phyloP scores from a whole-genome alignment of 768 basidiomycete genomes.

The Tulasnella sp. region DNA sequence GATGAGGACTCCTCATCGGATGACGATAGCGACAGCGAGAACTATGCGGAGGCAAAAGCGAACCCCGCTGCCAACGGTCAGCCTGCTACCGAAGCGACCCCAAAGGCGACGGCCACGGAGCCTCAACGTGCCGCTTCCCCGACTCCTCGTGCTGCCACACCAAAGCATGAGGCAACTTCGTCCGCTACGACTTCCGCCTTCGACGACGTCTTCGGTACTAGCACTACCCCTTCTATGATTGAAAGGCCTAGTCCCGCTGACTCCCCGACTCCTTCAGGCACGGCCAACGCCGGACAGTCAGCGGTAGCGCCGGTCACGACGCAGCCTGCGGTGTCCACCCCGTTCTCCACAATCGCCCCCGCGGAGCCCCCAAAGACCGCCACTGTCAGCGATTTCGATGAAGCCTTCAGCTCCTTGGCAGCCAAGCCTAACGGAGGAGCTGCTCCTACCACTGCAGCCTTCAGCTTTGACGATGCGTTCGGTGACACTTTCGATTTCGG shows the following conservation, averaged over 20 bases:
- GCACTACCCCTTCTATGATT: neutral
- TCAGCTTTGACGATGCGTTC: conserved; percentile 8
- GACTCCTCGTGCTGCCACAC: conserved; percentile 20
- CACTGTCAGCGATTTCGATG: conserved; percentile 8
- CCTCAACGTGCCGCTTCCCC: conserved; percentile 10
- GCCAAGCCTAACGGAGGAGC: neutral
- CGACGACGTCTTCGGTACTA: conserved; percentile 47
- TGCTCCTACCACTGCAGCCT: neutral
- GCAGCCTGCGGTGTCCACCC: neutral
- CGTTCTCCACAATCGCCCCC: neutral
- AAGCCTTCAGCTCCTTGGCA: conserved; percentile 1
- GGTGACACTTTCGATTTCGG: conserved; percentile 8
- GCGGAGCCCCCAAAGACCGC: neutral
- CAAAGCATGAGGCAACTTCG: conserved; percentile 25
- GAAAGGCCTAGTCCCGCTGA: neutral
- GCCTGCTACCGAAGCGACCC: conserved; percentile 17
- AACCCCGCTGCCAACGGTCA: neutral
- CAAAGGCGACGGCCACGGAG: neutral
- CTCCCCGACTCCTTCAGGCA: conserved; percentile 6
- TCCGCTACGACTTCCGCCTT: conserved; percentile 18
- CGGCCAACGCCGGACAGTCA: neutral
- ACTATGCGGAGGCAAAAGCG: neutral
- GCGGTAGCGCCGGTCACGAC: neutral
- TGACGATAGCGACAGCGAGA: conserved; percentile 9
- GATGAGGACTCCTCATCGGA: conserved; percentile 20